These are phyloP conservation scores for Primulina tabacum DNA, from an alignment of 257 asterid species.

Conservation along the genomic window DNA sequence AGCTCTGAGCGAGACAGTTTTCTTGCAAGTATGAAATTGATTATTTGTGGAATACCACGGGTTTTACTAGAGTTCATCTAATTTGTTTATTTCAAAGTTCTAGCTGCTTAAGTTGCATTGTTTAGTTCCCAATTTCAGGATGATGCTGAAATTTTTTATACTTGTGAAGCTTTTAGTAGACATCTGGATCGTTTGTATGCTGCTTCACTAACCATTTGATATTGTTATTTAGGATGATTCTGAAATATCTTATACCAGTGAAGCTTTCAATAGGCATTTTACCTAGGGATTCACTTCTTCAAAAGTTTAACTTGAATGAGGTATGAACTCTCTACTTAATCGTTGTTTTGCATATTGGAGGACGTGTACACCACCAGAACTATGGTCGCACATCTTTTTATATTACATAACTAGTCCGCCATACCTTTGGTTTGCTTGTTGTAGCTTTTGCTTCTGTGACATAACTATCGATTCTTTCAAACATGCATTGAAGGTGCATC, in stretches of 20 bases:
- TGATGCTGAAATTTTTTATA: constrained; percentile 3
- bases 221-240: constrained; percentile 67
- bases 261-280: constrained; percentile 88
- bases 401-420: constrained; percentile 8
- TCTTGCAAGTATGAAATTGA: not conserved
- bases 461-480: not conserved
- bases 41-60: not conserved
- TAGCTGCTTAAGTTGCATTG: not conserved
- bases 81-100: constrained; percentile 4
- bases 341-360: not conserved
- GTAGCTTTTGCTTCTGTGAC: not conserved
- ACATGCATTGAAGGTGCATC: constrained; percentile 3
- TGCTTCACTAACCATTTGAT: constrained; percentile 23
- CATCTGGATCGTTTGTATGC: not conserved
- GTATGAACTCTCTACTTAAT: constrained; percentile 36
- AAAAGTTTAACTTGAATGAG: constrained; percentile 78
- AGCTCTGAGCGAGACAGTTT: not conserved
- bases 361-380: constrained; percentile 11
- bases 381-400: not conserved
- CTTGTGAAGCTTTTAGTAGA: not conserved
- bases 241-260: constrained; percentile 88
- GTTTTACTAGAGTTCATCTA: not conserved
- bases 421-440: constrained; percentile 1
- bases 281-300: constrained; percentile 56
- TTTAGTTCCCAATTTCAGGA: constrained; percentile 10